Percentiles rank a stretch among this genome's conserved stretches.
phyloP scores from a whole-genome alignment of 2,329 filamentous ascomycete species.

The Aureobasidium sp. region DNA sequence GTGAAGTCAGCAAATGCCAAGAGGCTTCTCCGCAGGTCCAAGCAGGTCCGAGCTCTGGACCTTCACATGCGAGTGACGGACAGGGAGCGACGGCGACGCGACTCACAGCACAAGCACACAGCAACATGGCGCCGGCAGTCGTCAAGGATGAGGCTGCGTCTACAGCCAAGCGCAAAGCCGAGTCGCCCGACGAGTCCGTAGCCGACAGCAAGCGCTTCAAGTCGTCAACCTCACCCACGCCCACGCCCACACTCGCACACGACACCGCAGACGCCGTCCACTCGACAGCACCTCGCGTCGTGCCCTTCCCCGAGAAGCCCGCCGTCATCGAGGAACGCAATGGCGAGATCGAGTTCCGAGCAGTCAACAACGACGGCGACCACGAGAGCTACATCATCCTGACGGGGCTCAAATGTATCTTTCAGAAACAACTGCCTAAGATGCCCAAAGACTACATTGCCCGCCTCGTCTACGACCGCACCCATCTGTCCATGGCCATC shows the following conservation, averaged over 20 bases:
- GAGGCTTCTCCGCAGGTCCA: background rate
- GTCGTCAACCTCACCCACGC: conserved; percentile 31
- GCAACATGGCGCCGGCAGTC: conserved; percentile 10
- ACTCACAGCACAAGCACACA: background rate
- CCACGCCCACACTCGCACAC: conserved; percentile 25
- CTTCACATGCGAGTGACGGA: conserved; percentile 5
- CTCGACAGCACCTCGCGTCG: conserved; percentile 45
- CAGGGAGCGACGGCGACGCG: background rate
- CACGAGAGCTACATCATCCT: conserved; percentile 88
- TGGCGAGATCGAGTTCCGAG: conserved; percentile 91
- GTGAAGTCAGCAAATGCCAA: background rate
- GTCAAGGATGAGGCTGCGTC: conserved; percentile 27
- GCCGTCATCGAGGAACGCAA: conserved; percentile 89
- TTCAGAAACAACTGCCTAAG: conserved; percentile 96
- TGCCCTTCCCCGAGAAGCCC: conserved; percentile 88
- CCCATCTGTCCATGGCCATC: conserved; percentile 92
- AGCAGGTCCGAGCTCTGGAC: background rate
- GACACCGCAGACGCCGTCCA: conserved; percentile 26
- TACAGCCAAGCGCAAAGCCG: conserved; percentile 63
- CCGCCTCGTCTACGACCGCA: conserved; percentile 91
- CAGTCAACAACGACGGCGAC: conserved; percentile 92
- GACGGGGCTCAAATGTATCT: conserved; percentile 93
- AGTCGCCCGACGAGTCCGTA: conserved; percentile 49
- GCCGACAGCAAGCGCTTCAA: conserved; percentile 59
- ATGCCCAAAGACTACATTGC: conserved; percentile 99